A percentile compares a stretch with the other conserved stretches of the same genome.
Conservation (phyloP, 2,329 filamentous ascomycete genomes). For the Calonectria honghensis region DNA sequence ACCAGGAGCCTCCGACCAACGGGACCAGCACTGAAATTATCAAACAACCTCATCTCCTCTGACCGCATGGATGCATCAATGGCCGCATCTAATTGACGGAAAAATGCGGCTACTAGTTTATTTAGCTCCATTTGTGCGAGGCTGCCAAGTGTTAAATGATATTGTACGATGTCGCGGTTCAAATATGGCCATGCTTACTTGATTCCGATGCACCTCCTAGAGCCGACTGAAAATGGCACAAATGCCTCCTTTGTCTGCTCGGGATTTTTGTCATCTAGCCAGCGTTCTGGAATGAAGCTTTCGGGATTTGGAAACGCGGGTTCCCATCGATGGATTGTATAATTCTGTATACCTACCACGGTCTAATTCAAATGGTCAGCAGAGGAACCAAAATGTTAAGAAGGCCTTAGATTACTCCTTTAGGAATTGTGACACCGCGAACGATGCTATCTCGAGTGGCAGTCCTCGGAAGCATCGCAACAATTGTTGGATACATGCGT, state of each 20-base stretch:
- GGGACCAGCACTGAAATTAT: slow-evolving; percentile 5
- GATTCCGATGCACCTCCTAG: neutral
- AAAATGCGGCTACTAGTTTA: slow-evolving; percentile 4
- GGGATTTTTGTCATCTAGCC: neutral
- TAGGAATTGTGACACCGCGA: neutral
- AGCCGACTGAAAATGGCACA: neutral
- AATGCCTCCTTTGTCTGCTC: neutral
- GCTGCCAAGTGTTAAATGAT: neutral
- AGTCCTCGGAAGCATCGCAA: slow-evolving; percentile 1
- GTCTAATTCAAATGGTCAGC: neutral
- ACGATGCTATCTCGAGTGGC: neutral
- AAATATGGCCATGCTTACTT: neutral
- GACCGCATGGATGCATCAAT: neutral
- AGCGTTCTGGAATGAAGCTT: slow-evolving; percentile 13
- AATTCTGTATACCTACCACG: slow-evolving; percentile 9
- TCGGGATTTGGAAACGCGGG: slow-evolving; percentile 2
- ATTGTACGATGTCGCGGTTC: neutral
- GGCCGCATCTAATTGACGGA: neutral
- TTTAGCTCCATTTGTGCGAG: slow-evolving; percentile 10
- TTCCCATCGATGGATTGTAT: slow-evolving; percentile 12
- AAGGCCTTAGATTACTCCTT: neutral
- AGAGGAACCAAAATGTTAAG: neutral
- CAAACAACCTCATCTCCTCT: slow-evolving; percentile 12
- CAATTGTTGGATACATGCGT: neutral
- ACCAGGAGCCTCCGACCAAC: neutral